These are phyloP conservation scores for Delphinella strobiligena DNA, from an alignment of 2,329 filamentous ascomycete species.

Conservation along the genomic window DNA sequence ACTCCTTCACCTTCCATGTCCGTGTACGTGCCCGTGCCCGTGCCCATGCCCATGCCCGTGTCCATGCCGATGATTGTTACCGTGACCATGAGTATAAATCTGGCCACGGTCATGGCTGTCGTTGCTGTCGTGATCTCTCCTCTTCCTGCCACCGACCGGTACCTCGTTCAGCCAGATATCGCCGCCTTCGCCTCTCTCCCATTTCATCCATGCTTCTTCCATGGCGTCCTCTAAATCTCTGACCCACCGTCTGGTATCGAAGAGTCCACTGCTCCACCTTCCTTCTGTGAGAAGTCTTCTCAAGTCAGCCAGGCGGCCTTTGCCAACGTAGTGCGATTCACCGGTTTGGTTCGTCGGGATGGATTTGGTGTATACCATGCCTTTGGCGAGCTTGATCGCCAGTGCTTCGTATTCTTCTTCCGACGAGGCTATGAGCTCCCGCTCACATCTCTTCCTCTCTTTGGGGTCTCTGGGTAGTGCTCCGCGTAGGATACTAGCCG, in stretches of 20 bases:
- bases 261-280: conserved; percentile 77
- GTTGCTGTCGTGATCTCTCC: no score
- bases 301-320: conserved; percentile 65
- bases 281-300: conserved; percentile 70
- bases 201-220: conserved; percentile 74
- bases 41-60: not conserved
- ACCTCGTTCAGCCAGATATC: conserved; percentile 65
- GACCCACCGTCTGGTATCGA: conserved; percentile 88
- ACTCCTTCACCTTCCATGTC: no score
- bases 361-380: conserved; percentile 45
- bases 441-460: conserved; percentile 51
- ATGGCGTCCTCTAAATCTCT: conserved; percentile 80
- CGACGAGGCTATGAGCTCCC: conserved; percentile 63
- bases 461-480: conserved; percentile 58
- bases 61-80: not conserved
- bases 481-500: conserved; percentile 82
- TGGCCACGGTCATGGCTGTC: no score
- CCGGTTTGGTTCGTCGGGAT: conserved; percentile 17
- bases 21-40: no score
- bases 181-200: conserved; percentile 76
- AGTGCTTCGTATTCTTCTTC: conserved; percentile 78
- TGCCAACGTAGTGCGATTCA: conserved; percentile 36
- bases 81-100: not conserved
- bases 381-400: conserved; percentile 55
- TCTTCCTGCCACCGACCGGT: conserved; percentile 5